These are phyloP conservation scores for Fragilaria radians DNA, from an alignment of 108 stramenopile genomes.

Conservation along the genomic window DNA sequence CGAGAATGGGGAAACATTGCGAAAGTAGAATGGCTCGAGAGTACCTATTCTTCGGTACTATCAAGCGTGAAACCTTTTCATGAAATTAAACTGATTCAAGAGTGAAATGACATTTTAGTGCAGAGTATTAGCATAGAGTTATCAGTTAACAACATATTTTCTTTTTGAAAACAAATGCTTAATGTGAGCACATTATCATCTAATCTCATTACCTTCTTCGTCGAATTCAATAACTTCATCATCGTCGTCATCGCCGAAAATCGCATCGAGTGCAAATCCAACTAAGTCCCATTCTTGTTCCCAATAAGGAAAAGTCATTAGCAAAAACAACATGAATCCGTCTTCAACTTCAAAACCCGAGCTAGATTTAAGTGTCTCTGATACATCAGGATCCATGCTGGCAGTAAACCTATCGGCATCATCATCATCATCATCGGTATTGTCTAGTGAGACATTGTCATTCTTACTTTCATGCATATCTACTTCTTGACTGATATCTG, in stretches of 20 bases:
- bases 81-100: too few species aligned
- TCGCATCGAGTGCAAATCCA: slow-evolving; percentile 49
- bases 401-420: slow-evolving; percentile 49
- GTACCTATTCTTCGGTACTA: background rate
- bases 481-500: background rate
- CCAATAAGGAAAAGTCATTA: slow-evolving; percentile 81
- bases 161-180: too few species aligned
- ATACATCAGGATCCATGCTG: slow-evolving; percentile 61
- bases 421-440: background rate
- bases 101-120: too few species aligned
- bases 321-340: slow-evolving; percentile 46
- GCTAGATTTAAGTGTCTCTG: slow-evolving; percentile 37
- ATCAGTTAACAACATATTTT: too few species aligned
- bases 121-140: too few species aligned
- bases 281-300: slow-evolving; percentile 81
- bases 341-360: slow-evolving; percentile 37
- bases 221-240: slow-evolving; percentile 22
- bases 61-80: background rate
- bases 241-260: slow-evolving; percentile 52
- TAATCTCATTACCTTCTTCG: slow-evolving; percentile 2
- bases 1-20: background rate
- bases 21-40: background rate
- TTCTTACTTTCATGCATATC: background rate
- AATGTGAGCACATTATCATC: too few species aligned
- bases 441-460: background rate